phyloP scores from a whole-genome alignment of 345 rosid species.

The Turritis glabra region DNA sequence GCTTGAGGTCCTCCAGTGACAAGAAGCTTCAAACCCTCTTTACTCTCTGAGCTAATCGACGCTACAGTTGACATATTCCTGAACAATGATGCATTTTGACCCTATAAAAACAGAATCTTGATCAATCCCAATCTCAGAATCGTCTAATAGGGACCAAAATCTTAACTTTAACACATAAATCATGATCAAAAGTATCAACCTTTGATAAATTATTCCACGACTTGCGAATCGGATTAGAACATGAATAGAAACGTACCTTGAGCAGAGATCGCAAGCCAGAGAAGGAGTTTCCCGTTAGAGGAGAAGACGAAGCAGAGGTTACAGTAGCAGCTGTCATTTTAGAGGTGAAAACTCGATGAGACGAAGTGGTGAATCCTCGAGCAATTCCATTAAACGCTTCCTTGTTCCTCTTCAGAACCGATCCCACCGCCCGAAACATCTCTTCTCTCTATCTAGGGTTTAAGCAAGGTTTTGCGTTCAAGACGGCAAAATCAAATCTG shows the following conservation, averaged over 20 bases:
- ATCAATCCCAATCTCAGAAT: conserved; percentile 2
- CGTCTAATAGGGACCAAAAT: background rate
- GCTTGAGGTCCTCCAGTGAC: conserved; percentile 83
- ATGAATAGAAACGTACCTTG: conserved; percentile 38
- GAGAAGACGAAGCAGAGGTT: conserved; percentile 37
- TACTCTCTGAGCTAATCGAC: conserved; percentile 46
- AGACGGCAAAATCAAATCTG: conserved; percentile 3
- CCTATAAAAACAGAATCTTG: conserved; percentile 44
- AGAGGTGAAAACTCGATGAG: conserved; percentile 40
- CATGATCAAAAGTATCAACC: background rate
- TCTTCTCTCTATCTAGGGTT: conserved; percentile 30
- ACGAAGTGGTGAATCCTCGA: conserved; percentile 35
- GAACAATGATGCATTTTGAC: conserved; percentile 40
- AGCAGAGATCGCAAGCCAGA: conserved; percentile 50
- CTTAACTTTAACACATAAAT: background rate
- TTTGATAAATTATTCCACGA: background rate
- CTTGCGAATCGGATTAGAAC: background rate
- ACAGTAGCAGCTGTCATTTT: conserved; percentile 31
- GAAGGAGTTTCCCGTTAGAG: conserved; percentile 41
- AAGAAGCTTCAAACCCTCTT: conserved; percentile 70
- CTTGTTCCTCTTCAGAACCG: conserved; percentile 58
- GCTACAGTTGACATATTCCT: conserved; percentile 61
- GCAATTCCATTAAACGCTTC: conserved; percentile 34
- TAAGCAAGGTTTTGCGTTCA: conserved; percentile 37
- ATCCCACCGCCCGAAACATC: conserved; percentile 54